A percentile compares a stretch with the other conserved stretches of the same genome.
These are phyloP conservation scores for Claviceps humidiphila DNA, from an alignment of 2,329 filamentous ascomycete genomes.

Conservation along the genomic window DNA sequence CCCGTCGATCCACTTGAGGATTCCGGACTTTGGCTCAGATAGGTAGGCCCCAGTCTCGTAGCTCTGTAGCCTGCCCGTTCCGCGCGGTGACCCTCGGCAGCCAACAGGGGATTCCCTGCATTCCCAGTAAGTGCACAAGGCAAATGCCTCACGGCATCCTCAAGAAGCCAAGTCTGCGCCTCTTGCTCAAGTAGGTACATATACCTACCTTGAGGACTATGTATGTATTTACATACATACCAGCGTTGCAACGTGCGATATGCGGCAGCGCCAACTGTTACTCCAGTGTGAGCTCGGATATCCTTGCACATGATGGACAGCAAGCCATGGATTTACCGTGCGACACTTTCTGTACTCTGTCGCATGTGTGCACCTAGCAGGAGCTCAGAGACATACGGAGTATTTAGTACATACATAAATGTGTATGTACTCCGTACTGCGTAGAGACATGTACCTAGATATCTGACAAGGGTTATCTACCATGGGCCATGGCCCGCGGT, in stretches of 20 bases:
- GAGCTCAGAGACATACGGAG: too few relatives aligned
- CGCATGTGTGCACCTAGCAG: neutral
- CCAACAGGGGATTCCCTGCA: conserved; percentile 3
- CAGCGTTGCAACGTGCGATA: neutral
- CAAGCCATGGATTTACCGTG: neutral
- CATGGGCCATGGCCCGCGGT: too few relatives aligned
- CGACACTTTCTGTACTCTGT: neutral
- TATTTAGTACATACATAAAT: too few relatives aligned
- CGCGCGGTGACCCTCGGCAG: neutral
- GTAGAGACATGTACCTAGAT: too few relatives aligned
- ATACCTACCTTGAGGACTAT: neutral
- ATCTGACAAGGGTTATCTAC: too few relatives aligned
- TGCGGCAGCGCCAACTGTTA: neutral
- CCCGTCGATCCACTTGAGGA: neutral
- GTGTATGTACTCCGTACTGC: too few relatives aligned
- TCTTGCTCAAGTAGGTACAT: neutral
- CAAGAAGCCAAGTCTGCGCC: neutral
- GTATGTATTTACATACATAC: too few relatives aligned
- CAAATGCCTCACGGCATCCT: neutral
- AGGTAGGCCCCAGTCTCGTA: neutral
- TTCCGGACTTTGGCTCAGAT: conserved; percentile 3
- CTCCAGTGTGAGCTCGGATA: neutral
- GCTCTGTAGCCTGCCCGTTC: neutral
- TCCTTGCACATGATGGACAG: neutral
- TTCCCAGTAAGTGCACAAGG: neutral